These are phyloP conservation scores for Clonostachys sp. DNA, from an alignment of 2,329 filamentous ascomycete species.

Conservation along the genomic window DNA sequence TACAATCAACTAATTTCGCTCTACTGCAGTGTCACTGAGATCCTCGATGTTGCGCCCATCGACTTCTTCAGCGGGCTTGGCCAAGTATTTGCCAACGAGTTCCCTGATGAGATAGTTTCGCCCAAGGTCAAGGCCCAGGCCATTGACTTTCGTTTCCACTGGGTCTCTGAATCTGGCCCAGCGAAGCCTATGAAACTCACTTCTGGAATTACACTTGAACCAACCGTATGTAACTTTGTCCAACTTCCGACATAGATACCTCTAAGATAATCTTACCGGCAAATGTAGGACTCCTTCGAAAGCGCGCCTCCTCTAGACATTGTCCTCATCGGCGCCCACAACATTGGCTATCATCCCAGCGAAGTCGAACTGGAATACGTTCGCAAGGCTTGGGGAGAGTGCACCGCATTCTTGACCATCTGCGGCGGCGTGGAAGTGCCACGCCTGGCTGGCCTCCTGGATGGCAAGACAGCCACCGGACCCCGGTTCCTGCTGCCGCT, in stretches of 20 bases:
- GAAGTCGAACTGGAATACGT: slow-evolving; percentile 26
- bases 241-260: background rate
- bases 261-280: background rate
- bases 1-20: background rate
- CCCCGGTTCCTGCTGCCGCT: slow-evolving; percentile 18
- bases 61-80: slow-evolving; percentile 16
- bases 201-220: slow-evolving; percentile 15
- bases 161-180: slow-evolving; percentile 19
- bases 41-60: slow-evolving; percentile 26
- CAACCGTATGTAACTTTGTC: slow-evolving; percentile 14
- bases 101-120: slow-evolving; percentile 9
- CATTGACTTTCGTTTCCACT: slow-evolving; percentile 22
- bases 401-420: slow-evolving; percentile 29
- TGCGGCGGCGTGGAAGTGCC: slow-evolving; percentile 27
- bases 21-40: slow-evolving; percentile 17
- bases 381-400: slow-evolving; percentile 23
- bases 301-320: slow-evolving; percentile 33
- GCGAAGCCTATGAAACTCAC: slow-evolving; percentile 12
- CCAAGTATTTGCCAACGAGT: slow-evolving; percentile 7
- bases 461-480: slow-evolving; percentile 28
- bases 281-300: slow-evolving; percentile 27
- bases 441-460: slow-evolving; percentile 24
- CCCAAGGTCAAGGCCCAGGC: slow-evolving; percentile 1
- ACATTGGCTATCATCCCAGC: slow-evolving; percentile 16
- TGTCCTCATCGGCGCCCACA: slow-evolving; percentile 30